Evolutionary conservation across 192 early-diverging fungal genomes (phyloP).

Genomic region (Linnemannia exigua): DNA sequence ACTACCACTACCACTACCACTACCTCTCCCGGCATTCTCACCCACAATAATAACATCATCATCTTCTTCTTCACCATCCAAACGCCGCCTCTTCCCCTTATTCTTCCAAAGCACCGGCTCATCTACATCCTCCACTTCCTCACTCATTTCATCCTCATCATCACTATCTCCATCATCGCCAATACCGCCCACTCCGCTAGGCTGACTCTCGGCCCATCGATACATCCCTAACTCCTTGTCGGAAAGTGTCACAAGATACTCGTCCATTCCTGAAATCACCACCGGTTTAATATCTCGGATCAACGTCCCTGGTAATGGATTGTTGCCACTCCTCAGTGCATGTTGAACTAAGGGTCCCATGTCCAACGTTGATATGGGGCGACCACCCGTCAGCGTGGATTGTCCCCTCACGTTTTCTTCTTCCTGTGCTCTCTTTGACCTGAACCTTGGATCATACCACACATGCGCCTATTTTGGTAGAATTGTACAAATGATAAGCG

Average conservation of each 20-base stretch:
- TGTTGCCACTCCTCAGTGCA: background rate
- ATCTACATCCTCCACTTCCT: constrained; percentile 10
- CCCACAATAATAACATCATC: background rate
- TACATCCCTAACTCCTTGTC: constrained; percentile 23
- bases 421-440: background rate
- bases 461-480: background rate
- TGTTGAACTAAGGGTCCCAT: background rate
- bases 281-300: constrained; percentile 41
- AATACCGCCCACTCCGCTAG: background rate
- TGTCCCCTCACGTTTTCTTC: background rate
- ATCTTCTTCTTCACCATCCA: background rate
- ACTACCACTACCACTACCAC: background rate
- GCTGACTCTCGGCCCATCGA: constrained; percentile 19
- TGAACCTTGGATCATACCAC: background rate
- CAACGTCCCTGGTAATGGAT: background rate
- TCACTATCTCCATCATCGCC: constrained; percentile 15
- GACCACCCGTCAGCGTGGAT: background rate
- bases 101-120: background rate
- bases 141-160: background rate
- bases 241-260: constrained; percentile 29
- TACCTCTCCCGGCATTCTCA: background rate
- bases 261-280: constrained; percentile 12
- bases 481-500: background rate
- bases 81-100: constrained; percentile 17
- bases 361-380: background rate